Evolutionary conservation across 371 early-diverging fungal genomes (phyloP).

Genomic region (Mucor plumbeus): DNA sequence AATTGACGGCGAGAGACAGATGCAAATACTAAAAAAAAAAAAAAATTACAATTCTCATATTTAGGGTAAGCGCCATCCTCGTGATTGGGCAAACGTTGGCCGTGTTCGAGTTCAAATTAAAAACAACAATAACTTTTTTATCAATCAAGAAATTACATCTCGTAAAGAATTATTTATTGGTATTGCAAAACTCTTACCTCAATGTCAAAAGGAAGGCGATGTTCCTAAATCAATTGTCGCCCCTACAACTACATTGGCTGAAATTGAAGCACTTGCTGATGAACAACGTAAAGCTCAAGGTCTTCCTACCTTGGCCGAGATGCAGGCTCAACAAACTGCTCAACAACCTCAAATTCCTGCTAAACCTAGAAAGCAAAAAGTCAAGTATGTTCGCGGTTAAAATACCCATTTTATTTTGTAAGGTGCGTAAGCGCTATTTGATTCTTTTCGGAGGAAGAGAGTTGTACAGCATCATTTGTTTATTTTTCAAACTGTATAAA

Average conservation of each 20-base stretch:
- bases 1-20: not conserved
- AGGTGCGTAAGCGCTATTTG: conserved; percentile 8
- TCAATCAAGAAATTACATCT: conserved; percentile 33
- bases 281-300: conserved; percentile 56
- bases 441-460: conserved; percentile 12
- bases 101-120: conserved; percentile 62
- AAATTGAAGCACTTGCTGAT: conserved; percentile 49
- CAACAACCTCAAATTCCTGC: conserved; percentile 30
- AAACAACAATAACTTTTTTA: conserved; percentile 36
- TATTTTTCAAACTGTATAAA: not conserved
- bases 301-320: conserved; percentile 50
- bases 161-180: conserved; percentile 44
- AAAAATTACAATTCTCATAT: not conserved
- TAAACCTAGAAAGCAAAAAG: conserved; percentile 48
- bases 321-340: conserved; percentile 32
- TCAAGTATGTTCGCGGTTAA: conserved; percentile 46
- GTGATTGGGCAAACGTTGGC: conserved; percentile 67
- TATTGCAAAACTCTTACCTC: conserved; percentile 46
- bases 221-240: conserved; percentile 44
- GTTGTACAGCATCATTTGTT: conserved; percentile 4
- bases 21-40: not conserved
- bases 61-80: conserved; percentile 59
- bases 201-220: conserved; percentile 39
- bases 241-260: conserved; percentile 43
- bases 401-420: not conserved